Evolutionary conservation across 805 yeast genomes (phyloP).

Genomic region (Metschnikowia baotianmanensis): DNA sequence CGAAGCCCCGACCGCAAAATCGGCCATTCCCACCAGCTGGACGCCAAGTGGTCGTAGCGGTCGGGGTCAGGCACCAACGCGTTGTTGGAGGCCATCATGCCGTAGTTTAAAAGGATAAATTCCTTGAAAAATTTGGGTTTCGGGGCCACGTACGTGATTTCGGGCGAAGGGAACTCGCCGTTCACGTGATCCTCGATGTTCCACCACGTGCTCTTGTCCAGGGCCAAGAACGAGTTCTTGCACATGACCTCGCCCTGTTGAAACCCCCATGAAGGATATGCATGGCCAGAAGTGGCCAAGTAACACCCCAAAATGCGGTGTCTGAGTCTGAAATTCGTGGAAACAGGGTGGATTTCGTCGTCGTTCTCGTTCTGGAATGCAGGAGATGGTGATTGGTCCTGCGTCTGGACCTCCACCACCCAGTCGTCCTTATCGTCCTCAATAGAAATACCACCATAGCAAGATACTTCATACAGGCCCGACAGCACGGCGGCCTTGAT

Average conservation of each 20-base stretch:
- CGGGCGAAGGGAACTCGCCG: slow-evolving; percentile 38
- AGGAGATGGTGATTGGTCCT: slow-evolving; percentile 41
- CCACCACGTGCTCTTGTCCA: slow-evolving; percentile 76
- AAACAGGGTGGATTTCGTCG: slow-evolving; percentile 64
- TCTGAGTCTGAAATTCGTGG: slow-evolving; percentile 67
- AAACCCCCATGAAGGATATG: slow-evolving; percentile 81
- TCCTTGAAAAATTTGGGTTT: slow-evolving; percentile 75
- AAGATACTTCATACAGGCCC: slow-evolving; percentile 75
- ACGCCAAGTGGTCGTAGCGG: slow-evolving; percentile 67
- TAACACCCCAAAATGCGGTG: slow-evolving; percentile 69
- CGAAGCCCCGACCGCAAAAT: slow-evolving; percentile 72
- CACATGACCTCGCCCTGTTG: slow-evolving; percentile 81
- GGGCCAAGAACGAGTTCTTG: slow-evolving; percentile 46
- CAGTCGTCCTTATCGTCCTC: slow-evolving; percentile 89
- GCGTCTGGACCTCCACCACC: slow-evolving; percentile 79
- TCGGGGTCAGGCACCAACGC: slow-evolving; percentile 78
- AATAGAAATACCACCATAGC: slow-evolving; percentile 69
- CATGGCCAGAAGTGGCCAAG: slow-evolving; percentile 66
- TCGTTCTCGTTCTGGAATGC: slow-evolving; percentile 48
- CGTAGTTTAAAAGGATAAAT: slow-evolving; percentile 70
- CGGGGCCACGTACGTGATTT: slow-evolving; percentile 35
- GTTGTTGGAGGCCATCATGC: slow-evolving; percentile 86
- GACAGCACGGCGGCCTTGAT: slow-evolving; percentile 72
- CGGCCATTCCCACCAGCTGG: slow-evolving; percentile 89
- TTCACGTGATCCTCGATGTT: slow-evolving; percentile 70